Evolutionary conservation across 2,329 filamentous ascomycete genomes (phyloP), one percentile per base, ranked within the genome.

Genomic region (Aspergillus neoniger): DNA sequence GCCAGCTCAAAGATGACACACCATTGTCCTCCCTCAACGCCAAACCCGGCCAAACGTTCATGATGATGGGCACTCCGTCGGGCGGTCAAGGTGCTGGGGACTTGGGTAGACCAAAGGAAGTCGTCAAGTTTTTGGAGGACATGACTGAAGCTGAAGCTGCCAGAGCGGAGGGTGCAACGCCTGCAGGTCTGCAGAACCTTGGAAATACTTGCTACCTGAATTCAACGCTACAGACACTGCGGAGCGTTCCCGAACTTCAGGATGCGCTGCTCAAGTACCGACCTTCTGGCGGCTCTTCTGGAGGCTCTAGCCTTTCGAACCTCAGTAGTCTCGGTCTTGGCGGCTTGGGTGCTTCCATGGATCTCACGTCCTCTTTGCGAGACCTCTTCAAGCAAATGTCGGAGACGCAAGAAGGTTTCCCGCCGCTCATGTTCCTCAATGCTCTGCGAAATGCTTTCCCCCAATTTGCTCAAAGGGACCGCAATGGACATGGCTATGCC

Each of bases 121-220:
- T 86, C 67, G 84, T 93, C 72, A 95, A 91, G 77, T 99, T 99
- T 70, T 79, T 96, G 64, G 95, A 99, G 78, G 95, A 99, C 76
- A 97, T 99, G 94, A 96, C 91, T 25, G 93, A 96, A 74, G 93
- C 92, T 30, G 94, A 98, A 77, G 86, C 88, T 55, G 94, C 95
- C 21, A 88, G 88, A 76, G 86, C 90, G 73, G 89, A 89, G 61
- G 92, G 91, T 60, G 93, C 93, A 51, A 94, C 85, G 49, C 95
- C 96, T 1, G 90, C 93, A 59, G 95, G 95, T 50, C 81, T 99
- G 63, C 85, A 90, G 74, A 99, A 99, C 73, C 82, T 97, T 63
- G 95, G 96, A 69, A 99, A 99, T 78, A 99, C 96, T 4, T 99
- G 95, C 81, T 99, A 99, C 76, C 88, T 98, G 72, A 99, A 99